Conservation (phyloP, 148 eudicot species). For the Cornus florida region DNA sequence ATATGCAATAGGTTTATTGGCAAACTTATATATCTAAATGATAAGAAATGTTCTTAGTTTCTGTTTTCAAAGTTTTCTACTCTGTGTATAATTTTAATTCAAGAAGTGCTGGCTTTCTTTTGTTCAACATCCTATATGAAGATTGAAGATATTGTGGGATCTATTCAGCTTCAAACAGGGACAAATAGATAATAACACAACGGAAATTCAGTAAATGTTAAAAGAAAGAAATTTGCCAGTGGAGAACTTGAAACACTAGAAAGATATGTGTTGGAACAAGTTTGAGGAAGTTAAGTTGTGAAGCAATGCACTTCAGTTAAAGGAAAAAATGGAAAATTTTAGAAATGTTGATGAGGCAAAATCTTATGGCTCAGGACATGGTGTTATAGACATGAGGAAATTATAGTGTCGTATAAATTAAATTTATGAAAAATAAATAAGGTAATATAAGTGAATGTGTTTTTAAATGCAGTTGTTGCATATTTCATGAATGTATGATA, state of each 20-base stretch:
- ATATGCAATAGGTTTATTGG: neutral
- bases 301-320: neutral
- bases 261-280: neutral
- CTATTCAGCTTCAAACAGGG: neutral
- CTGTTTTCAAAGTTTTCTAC: conserved; percentile 2
- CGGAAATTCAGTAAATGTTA: neutral
- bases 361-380: too few species aligned
- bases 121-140: neutral
- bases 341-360: neutral
- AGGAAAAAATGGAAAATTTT: neutral
- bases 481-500: too few species aligned
- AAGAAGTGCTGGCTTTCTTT: neutral
- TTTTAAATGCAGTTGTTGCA: too few species aligned
- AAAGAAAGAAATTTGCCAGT: neutral
- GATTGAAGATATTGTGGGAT: neutral
- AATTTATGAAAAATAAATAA: neutral
- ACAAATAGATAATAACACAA: too few species aligned
- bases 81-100: neutral
- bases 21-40: neutral
- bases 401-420: neutral
- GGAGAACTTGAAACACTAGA: too few species aligned
- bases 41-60: neutral
- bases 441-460: too few species aligned
- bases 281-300: too few species aligned
- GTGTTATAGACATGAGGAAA: neutral